Conservation (phyloP, 805 yeast species). For the Candida pseudoglaebosa region DNA sequence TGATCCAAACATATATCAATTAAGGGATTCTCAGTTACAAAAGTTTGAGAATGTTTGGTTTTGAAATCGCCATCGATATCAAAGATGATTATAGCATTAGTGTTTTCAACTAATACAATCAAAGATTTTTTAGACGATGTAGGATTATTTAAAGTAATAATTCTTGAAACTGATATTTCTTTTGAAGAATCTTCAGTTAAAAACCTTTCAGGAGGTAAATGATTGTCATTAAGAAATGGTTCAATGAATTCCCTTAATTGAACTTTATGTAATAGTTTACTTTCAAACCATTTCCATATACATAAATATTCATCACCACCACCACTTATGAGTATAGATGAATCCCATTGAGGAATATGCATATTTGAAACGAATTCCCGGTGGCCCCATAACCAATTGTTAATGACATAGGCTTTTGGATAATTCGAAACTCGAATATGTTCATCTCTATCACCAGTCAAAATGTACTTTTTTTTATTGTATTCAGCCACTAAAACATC, state of each 20-base stretch:
- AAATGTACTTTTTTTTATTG: conserved; percentile 47
- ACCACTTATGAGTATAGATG: conserved; percentile 61
- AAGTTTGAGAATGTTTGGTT: conserved; percentile 26
- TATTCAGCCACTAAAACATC: conserved; percentile 48
- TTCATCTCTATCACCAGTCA: conserved; percentile 93
- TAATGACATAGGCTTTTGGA: conserved; percentile 75
- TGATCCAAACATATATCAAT: conserved; percentile 24
- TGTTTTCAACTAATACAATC: conserved; percentile 50
- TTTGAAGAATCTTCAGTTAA: conserved; percentile 46
- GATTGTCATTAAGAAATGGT: conserved; percentile 48
- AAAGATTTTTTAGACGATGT: conserved; percentile 15
- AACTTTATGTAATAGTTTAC: conserved; percentile 44
- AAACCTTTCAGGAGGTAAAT: conserved; percentile 63
- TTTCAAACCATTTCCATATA: conserved; percentile 73
- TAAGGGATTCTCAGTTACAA: conserved; percentile 21
- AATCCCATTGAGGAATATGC: conserved; percentile 49
- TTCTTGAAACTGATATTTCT: conserved; percentile 52
- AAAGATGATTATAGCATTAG: conserved; percentile 42
- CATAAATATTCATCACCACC: conserved; percentile 84
- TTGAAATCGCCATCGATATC: conserved; percentile 22
- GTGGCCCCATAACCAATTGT: conserved; percentile 85
- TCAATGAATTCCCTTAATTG: conserved; percentile 40
- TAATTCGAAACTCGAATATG: conserved; percentile 81
- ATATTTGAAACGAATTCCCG: conserved; percentile 73
- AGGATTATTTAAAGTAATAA: conserved; percentile 22